A percentile compares a stretch with the other conserved stretches of the same genome.
These are phyloP conservation scores for Cladosporium austrohemisphaericum DNA, from an alignment of 2,329 filamentous ascomycete species.

Conservation along the genomic window DNA sequence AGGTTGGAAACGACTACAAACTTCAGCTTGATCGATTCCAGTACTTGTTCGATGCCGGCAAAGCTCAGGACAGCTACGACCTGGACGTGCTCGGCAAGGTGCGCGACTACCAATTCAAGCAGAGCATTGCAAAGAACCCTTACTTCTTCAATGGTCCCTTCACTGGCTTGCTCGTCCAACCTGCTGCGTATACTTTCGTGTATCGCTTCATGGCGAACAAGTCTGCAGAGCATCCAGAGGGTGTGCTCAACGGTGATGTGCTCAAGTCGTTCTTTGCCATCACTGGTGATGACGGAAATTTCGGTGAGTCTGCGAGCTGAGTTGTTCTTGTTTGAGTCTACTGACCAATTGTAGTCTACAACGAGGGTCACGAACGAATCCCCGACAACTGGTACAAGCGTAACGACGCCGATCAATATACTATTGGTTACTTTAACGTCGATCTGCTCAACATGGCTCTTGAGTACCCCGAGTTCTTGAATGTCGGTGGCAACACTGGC, in stretches of 20 bases:
- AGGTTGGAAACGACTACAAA: slow-evolving; percentile 24
- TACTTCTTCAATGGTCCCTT: slow-evolving; percentile 25
- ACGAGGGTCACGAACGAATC: slow-evolving; percentile 38
- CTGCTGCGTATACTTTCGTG: slow-evolving; percentile 29
- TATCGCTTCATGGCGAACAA: slow-evolving; percentile 41
- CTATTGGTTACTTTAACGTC: slow-evolving; percentile 26
- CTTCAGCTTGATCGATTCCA: slow-evolving; percentile 24
- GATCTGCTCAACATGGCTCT: slow-evolving; percentile 14
- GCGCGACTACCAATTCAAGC: slow-evolving; percentile 28
- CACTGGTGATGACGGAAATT: slow-evolving; percentile 31
- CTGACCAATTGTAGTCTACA: slow-evolving; percentile 19
- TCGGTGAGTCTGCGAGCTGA: too few relatives aligned
- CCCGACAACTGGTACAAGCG: slow-evolving; percentile 39
- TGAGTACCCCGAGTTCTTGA: slow-evolving; percentile 29
- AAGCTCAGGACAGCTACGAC: slow-evolving; percentile 31
- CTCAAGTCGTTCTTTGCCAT: slow-evolving; percentile 42
- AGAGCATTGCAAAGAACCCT: slow-evolving; percentile 24
- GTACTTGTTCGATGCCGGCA: slow-evolving; percentile 25
- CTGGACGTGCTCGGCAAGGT: slow-evolving; percentile 28
- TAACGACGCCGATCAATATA: slow-evolving; percentile 31
- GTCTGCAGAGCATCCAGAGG: slow-evolving; percentile 37
- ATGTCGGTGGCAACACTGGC: slow-evolving; percentile 37
- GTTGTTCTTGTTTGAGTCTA: too few relatives aligned
- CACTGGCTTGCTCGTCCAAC: slow-evolving; percentile 23
- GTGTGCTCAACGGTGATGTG: slow-evolving; percentile 34